Evolutionary conservation across 2,329 filamentous ascomycete genomes (phyloP).

Genomic region (Dothidotthia symphoricarpi): DNA sequence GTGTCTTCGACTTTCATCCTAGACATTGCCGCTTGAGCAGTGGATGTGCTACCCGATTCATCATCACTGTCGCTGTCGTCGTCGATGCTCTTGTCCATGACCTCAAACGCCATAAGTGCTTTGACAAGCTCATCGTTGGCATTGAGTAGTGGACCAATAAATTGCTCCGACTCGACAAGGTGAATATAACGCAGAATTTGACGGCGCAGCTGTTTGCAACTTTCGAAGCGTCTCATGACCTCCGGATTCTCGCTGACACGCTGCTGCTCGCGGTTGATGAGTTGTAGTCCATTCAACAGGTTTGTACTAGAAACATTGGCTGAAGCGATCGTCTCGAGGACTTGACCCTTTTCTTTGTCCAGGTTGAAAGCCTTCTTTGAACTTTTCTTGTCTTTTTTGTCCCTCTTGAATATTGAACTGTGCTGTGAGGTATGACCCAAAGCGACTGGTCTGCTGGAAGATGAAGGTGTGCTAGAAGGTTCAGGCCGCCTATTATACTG

Average conservation of each 20-base stretch:
- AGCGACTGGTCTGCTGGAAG: conserved; percentile 28
- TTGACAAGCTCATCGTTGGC: conserved; percentile 96
- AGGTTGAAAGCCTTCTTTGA: conserved; percentile 71
- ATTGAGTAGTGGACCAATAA: conserved; percentile 84
- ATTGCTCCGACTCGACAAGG: conserved; percentile 83
- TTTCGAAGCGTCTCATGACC: conserved; percentile 75
- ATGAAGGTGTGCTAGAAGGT: conserved; percentile 30
- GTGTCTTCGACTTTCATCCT: conserved; percentile 45
- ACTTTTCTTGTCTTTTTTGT: conserved; percentile 54
- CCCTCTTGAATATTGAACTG: conserved; percentile 54
- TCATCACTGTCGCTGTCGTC: conserved; percentile 65
- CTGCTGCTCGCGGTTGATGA: conserved; percentile 85
- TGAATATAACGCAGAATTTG: conserved; percentile 92
- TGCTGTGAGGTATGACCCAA: conserved; percentile 40
- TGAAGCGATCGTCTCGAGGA: conserved; percentile 86
- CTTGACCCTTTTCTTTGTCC: conserved; percentile 80
- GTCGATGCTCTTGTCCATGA: conserved; percentile 83
- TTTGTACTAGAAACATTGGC: conserved; percentile 90
- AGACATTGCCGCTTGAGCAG: conserved; percentile 46
- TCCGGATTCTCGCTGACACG: conserved; percentile 80
- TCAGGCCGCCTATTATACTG: conserved; percentile 23
- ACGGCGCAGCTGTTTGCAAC: conserved; percentile 79
- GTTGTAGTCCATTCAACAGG: conserved; percentile 79
- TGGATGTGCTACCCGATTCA: conserved; percentile 31
- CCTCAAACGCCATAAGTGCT: conserved; percentile 90